A percentile compares a stretch with the other conserved stretches of the same genome.
Evolutionary conservation across 768 basidiomycete genomes (phyloP).

Genomic region (Trametes cinnabarina): DNA sequence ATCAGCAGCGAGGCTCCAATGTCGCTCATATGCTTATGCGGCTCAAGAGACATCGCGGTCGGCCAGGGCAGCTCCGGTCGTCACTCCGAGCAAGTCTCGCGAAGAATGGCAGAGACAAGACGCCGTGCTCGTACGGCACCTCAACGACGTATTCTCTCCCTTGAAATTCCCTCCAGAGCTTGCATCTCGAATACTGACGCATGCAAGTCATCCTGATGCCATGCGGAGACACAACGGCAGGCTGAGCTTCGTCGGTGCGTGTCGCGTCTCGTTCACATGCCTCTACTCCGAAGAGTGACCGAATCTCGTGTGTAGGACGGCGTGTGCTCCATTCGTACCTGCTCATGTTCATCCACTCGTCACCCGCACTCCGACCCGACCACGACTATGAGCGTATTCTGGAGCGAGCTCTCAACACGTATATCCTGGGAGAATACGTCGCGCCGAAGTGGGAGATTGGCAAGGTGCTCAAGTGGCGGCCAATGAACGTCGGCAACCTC

Average conservation of each 20-base stretch:
- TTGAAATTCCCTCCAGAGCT: conserved; percentile 70
- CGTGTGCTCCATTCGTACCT: conserved; percentile 76
- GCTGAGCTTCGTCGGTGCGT: conserved; percentile 69
- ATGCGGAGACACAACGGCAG: conserved; percentile 68
- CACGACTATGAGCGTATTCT: conserved; percentile 60
- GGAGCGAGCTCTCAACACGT: conserved; percentile 61
- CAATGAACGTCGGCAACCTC: conserved; percentile 33
- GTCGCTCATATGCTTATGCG: neutral
- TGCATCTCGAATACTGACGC: conserved; percentile 72
- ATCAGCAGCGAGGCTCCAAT: neutral
- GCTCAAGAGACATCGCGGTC: neutral
- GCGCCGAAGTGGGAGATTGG: conserved; percentile 76
- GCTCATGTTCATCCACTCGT: conserved; percentile 64
- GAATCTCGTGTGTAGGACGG: conserved; percentile 49
- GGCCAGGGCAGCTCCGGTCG: neutral
- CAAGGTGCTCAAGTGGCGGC: conserved; percentile 72
- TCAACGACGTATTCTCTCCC: conserved; percentile 60
- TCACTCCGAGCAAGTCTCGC: conserved; percentile 7
- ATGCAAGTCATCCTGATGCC: conserved; percentile 69
- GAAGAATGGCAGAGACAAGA: conserved; percentile 14
- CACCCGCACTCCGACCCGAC: conserved; percentile 40
- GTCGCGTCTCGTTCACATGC: too few relatives aligned
- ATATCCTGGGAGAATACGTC: conserved; percentile 69
- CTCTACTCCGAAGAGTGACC: neutral
- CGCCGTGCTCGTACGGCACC: conserved; percentile 45